Conservation (phyloP, 768 basidiomycete species). For the Botryobasidium botryosum region DNA sequence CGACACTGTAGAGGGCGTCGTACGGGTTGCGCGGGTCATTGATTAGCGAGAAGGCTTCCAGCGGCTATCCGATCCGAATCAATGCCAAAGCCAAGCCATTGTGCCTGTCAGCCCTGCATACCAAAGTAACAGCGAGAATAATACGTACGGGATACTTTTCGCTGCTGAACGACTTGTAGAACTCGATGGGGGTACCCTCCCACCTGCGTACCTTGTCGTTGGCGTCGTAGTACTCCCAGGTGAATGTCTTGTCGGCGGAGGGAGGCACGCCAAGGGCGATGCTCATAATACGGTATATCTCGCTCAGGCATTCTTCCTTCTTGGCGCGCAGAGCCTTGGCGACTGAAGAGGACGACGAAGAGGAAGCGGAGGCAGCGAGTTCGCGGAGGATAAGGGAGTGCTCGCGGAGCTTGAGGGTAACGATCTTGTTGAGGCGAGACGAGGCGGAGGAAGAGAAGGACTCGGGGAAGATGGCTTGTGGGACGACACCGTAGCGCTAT, state of each 20-base stretch:
- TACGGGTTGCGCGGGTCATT: slow-evolving; percentile 85
- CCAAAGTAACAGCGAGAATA: not conserved
- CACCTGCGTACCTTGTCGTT: slow-evolving; percentile 59
- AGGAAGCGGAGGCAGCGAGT: slow-evolving; percentile 36
- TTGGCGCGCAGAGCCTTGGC: slow-evolving; percentile 32
- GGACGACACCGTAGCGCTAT: slow-evolving; percentile 74
- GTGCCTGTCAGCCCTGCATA: not conserved
- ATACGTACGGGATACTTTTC: slow-evolving; percentile 36
- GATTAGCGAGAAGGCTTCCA: slow-evolving; percentile 79
- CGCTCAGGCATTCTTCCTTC: slow-evolving; percentile 73
- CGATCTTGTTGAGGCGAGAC: slow-evolving; percentile 49
- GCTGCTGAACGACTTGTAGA: slow-evolving; percentile 48
- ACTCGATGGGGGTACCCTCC: slow-evolving; percentile 69
- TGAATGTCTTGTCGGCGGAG: slow-evolving; percentile 46
- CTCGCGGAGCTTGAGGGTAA: slow-evolving; percentile 86
- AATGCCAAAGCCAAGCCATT: too few relatives aligned
- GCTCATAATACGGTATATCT: slow-evolving; percentile 69
- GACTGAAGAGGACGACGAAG: slow-evolving; percentile 9
- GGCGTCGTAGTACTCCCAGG: slow-evolving; percentile 79
- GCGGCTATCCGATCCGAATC: too few relatives aligned
- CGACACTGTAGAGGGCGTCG: slow-evolving; percentile 73
- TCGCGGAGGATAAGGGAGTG: slow-evolving; percentile 67
- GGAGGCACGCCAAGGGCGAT: slow-evolving; percentile 82
- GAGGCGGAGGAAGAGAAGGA: slow-evolving; percentile 67
- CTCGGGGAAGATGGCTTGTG: slow-evolving; percentile 69